A percentile compares a stretch with the other conserved stretches of the same genome.
Conservation (phyloP, 2,329 filamentous ascomycete species). For the Juglanconis juglandina region DNA sequence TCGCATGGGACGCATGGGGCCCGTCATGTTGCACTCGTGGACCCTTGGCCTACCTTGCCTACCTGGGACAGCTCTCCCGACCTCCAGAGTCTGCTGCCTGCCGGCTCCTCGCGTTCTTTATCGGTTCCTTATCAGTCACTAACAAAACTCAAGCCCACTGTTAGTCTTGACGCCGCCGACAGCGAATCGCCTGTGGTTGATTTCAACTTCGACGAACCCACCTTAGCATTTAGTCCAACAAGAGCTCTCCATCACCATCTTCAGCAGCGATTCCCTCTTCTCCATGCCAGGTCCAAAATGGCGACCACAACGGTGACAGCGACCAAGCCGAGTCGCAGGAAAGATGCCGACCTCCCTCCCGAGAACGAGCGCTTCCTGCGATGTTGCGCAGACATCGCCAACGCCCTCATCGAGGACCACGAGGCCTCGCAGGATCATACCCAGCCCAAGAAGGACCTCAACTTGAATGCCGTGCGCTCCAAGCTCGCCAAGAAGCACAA, state of each 20-base stretch:
- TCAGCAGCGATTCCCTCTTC: neutral
- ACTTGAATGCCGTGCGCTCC: conserved; percentile 82
- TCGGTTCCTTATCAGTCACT: neutral
- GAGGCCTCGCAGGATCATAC: conserved; percentile 73
- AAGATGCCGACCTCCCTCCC: conserved; percentile 69
- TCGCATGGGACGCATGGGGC: neutral
- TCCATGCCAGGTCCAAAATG: conserved; percentile 22
- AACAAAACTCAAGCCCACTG: conserved; percentile 15
- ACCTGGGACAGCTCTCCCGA: neutral
- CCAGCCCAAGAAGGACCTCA: conserved; percentile 78
- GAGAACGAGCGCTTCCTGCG: conserved; percentile 94
- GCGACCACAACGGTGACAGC: conserved; percentile 41
- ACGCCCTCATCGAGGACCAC: conserved; percentile 89
- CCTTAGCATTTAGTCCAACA: neutral
- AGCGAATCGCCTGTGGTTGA: neutral
- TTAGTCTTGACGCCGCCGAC: neutral
- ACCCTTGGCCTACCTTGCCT: no score
- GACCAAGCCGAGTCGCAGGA: conserved; percentile 69
- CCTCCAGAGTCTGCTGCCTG: neutral
- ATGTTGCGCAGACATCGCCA: conserved; percentile 93
- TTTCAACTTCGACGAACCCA: neutral
- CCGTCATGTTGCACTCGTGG: neutral
- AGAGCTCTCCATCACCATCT: neutral
- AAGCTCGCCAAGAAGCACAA: conserved; percentile 92
- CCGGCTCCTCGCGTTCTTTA: neutral